Base-by-base conservation (phyloP, 495 filamentous ascomycete species). In the Xylaria telfairii region DNA sequence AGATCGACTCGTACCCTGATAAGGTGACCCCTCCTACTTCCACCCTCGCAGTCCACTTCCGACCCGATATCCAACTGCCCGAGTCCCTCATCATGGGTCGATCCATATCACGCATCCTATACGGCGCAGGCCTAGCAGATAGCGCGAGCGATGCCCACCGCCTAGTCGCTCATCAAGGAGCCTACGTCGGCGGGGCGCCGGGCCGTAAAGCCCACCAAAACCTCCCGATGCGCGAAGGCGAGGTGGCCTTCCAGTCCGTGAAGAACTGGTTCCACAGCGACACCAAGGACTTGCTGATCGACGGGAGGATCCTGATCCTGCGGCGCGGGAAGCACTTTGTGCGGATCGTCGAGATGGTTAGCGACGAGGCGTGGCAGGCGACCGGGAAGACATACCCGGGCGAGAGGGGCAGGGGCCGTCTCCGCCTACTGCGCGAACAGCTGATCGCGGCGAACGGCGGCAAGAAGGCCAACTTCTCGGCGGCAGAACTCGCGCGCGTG, bases 321-420 rank as follows among this genome's bases (percentile, higher is more conserved):
- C 87, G 93, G 73, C 79, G 87, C 39, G 93, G 93, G 41, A 97
- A 97, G 80, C 91, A 92, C 85, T 94, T 94, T 76, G 80, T 96
- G 42, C 89, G 90, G 62, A 80, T 94, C 56, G 84, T 96, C 59
- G 82, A 90, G 71, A 85, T 97, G 70, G 83, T 96, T 19, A 84
- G 84, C 70, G 92, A 96, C 75, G 86, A 90, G 68, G 89, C 92
- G 61, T 97, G 86, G 78, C 73, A 70, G 26, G 60, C 61, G 0
- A 82, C 77, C 49, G 84, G 84, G 39, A 34, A 78, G 66, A 74
- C 67, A 8, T 88, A 87, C 72, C 79, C 83, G 3, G 85, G 85
- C 42, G 79, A 82, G 72, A 75, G 78, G 8, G 76, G 70, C 62
- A 81, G 78, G 28, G 84, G 84, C 53, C 54, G 66, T 9, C 53